Conservation (phyloP, 441 rosid species). For the Mallotus repandus region DNA sequence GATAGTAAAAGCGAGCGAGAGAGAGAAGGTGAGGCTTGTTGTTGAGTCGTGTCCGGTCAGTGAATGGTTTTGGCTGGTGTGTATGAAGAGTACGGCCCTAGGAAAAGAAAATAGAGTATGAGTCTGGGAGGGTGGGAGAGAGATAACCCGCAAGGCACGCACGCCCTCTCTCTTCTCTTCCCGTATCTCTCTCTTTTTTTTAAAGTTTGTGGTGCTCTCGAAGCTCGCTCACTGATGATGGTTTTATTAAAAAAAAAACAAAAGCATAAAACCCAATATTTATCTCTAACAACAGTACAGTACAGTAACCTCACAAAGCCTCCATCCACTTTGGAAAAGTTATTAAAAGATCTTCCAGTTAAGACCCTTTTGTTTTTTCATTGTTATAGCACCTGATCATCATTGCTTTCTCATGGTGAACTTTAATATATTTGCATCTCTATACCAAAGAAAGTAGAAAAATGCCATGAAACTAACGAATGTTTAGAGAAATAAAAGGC, state of each 20-base stretch:
- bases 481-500: not conserved
- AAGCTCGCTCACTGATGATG: not conserved
- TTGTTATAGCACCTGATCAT: not conserved
- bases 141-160: constrained; percentile 56
- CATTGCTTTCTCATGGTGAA: not conserved
- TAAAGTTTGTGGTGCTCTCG: not conserved
- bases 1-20: not conserved
- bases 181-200: not conserved
- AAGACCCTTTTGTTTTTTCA: not conserved
- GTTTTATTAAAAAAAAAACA: not conserved
- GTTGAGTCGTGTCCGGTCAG: constrained; percentile 38
- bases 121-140: not conserved
- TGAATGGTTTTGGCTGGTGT: not conserved
- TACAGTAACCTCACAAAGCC: not conserved
- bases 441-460: not conserved
- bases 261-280: not conserved
- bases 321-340: constrained; percentile 4
- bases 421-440: not conserved
- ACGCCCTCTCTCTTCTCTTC: constrained; percentile 10
- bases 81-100: constrained; percentile 4
- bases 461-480: not conserved
- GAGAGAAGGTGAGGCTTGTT: not conserved
- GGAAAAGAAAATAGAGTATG: not conserved
- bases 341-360: not conserved
- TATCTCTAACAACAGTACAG: not conserved